A percentile compares a stretch with the other conserved stretches of the same genome.
These are phyloP conservation scores for Diddensiella santjacobensis DNA, from an alignment of 805 yeast genomes.

Conservation along the genomic window DNA sequence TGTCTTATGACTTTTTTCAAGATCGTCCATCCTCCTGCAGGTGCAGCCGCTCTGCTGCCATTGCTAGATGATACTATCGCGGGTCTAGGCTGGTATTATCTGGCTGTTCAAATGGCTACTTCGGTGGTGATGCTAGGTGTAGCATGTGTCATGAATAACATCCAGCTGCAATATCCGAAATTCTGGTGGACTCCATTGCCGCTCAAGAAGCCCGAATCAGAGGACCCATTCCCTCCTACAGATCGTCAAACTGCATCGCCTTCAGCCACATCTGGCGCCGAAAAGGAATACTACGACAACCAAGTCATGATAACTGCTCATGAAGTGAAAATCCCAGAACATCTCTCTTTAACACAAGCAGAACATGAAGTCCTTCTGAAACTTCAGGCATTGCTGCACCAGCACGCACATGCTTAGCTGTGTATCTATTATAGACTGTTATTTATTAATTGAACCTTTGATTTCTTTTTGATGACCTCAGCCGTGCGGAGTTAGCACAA, in stretches of 20 bases:
- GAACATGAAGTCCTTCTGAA: background rate
- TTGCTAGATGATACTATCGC: conserved; percentile 44
- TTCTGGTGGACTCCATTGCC: conserved; percentile 54
- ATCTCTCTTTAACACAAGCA: background rate
- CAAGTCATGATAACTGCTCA: background rate
- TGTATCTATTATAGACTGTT: too few species aligned
- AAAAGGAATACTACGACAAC: background rate
- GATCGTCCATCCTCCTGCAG: conserved; percentile 69
- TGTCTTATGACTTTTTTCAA: conserved; percentile 51
- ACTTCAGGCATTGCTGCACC: conserved; percentile 1
- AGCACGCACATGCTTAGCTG: background rate
- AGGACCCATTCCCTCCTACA: background rate
- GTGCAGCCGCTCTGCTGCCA: conserved; percentile 64
- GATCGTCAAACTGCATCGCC: background rate
- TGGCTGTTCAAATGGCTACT: conserved; percentile 52
- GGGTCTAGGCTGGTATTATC: conserved; percentile 60
- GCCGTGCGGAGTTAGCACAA: too few species aligned
- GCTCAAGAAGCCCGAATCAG: background rate
- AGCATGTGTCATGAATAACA: conserved; percentile 52
- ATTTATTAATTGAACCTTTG: too few species aligned
- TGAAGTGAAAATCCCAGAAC: background rate
- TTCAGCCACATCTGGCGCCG: background rate
- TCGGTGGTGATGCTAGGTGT: conserved; percentile 46
- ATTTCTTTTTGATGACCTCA: too few species aligned
- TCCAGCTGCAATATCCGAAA: conserved; percentile 50